Percentiles rank a stretch among this genome's conserved stretches.
Conservation (phyloP, 352 stramenopile species). For the Pythium chondricola region DNA sequence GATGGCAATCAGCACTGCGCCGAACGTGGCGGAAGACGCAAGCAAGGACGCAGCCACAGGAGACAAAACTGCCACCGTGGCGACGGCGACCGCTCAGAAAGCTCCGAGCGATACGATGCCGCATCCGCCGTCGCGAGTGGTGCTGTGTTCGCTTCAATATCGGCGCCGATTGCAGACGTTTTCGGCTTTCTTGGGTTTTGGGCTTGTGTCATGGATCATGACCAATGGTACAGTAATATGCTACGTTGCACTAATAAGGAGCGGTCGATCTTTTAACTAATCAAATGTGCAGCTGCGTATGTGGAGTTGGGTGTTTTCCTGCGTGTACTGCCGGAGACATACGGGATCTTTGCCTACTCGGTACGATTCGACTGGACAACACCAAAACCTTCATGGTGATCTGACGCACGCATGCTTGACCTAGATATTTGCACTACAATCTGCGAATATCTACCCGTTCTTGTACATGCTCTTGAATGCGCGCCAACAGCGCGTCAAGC, state of each 20-base stretch:
- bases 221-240: constrained; percentile 51
- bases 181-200: constrained; percentile 48
- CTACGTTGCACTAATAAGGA: too few relatives aligned
- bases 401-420: too few relatives aligned
- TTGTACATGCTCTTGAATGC: constrained; percentile 62
- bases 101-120: constrained; percentile 2
- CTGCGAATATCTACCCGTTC: constrained; percentile 61
- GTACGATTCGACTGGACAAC: constrained; percentile 14
- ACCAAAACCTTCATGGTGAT: too few relatives aligned
- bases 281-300: constrained; percentile 28
- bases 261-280: background rate
- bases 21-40: constrained; percentile 2
- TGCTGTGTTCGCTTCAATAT: background rate
- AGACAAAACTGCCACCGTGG: background rate
- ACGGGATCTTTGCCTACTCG: constrained; percentile 66
- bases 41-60: too few relatives aligned
- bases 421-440: constrained; percentile 65
- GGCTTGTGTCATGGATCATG: constrained; percentile 59
- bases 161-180: constrained; percentile 24
- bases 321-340: constrained; percentile 49
- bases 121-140: background rate
- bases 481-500: constrained; percentile 31
- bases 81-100: too few relatives aligned
- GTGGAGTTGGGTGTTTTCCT: constrained; percentile 54
- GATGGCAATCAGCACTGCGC: too few relatives aligned